Conservation (phyloP, 2,329 filamentous ascomycete species). For the Colletotrichum truncatum region DNA sequence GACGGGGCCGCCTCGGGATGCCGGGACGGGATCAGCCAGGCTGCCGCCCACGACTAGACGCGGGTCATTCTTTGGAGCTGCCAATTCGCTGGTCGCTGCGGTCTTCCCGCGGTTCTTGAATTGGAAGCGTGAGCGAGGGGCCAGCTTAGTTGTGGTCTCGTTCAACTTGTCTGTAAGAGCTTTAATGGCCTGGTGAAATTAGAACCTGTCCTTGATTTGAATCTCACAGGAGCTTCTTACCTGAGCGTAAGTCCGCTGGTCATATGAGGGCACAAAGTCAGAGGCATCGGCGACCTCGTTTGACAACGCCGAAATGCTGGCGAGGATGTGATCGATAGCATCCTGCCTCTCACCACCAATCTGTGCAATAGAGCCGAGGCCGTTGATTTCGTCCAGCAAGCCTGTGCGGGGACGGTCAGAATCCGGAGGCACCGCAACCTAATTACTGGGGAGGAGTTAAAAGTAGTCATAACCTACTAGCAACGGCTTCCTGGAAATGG, state of each 20-base stretch:
- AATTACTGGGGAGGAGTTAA: background rate
- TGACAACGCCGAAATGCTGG: slow-evolving; percentile 81
- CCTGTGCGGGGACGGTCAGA: slow-evolving; percentile 54
- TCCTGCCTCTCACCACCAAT: slow-evolving; percentile 80
- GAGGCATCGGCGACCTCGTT: slow-evolving; percentile 87
- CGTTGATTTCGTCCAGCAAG: slow-evolving; percentile 59
- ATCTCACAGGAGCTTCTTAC: slow-evolving; percentile 53
- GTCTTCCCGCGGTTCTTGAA: slow-evolving; percentile 64
- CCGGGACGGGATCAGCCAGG: slow-evolving; percentile 30
- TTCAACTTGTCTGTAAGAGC: slow-evolving; percentile 81
- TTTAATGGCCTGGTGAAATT: slow-evolving; percentile 73
- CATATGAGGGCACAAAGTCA: slow-evolving; percentile 85
- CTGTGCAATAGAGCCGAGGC: slow-evolving; percentile 57
- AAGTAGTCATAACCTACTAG: slow-evolving; percentile 60
- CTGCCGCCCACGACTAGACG: slow-evolving; percentile 42
- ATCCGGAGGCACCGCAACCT: too few relatives aligned
- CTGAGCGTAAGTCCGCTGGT: slow-evolving; percentile 86
- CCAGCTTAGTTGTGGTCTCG: slow-evolving; percentile 71
- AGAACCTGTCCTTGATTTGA: background rate
- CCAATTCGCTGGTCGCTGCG: slow-evolving; percentile 39
- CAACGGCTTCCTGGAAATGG: slow-evolving; percentile 81
- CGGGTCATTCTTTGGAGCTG: slow-evolving; percentile 52
- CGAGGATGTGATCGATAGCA: slow-evolving; percentile 82
- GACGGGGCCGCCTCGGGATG: slow-evolving; percentile 25
- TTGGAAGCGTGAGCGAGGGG: slow-evolving; percentile 82